Percentiles rank a stretch among this genome's conserved stretches.
Evolutionary conservation across 176 grass and related monocot genomes (phyloP).

Genomic region (Cenchrus fungigraminus): DNA sequence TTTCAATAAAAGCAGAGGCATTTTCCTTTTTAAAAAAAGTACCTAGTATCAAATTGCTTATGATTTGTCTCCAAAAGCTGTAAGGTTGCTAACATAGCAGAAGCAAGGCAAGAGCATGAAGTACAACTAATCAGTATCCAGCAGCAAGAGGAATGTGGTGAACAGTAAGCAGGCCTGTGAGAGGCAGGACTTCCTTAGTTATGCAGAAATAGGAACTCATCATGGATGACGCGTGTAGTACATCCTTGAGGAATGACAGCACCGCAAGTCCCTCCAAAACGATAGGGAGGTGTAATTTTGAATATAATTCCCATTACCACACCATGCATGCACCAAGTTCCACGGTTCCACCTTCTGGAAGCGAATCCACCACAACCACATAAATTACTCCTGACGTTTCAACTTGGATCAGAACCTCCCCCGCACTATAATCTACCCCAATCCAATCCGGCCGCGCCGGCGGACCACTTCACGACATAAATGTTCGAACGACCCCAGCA

Average conservation of each 20-base stretch:
- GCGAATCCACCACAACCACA: background rate
- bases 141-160: background rate
- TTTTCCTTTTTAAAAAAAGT: too few relatives aligned
- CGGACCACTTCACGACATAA: constrained; percentile 7
- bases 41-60: background rate
- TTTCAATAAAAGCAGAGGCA: too few relatives aligned
- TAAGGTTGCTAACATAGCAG: background rate
- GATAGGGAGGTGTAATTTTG: background rate
- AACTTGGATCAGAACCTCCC: background rate
- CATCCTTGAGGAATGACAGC: constrained; percentile 21
- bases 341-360: constrained; percentile 33
- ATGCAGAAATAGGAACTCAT: background rate
- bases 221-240: background rate
- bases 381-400: background rate
- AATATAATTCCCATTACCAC: background rate
- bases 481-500: background rate
- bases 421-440: constrained; percentile 19
- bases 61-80: background rate
- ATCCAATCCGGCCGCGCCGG: constrained; percentile 11
- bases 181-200: constrained; percentile 5
- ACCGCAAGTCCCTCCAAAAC: constrained; percentile 1
- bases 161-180: constrained; percentile 11
- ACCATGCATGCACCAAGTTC: constrained; percentile 21
- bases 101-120: background rate
- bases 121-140: background rate